Conservation (phyloP, 2,329 filamentous ascomycete species). For the Elsinoe fawcettii region DNA sequence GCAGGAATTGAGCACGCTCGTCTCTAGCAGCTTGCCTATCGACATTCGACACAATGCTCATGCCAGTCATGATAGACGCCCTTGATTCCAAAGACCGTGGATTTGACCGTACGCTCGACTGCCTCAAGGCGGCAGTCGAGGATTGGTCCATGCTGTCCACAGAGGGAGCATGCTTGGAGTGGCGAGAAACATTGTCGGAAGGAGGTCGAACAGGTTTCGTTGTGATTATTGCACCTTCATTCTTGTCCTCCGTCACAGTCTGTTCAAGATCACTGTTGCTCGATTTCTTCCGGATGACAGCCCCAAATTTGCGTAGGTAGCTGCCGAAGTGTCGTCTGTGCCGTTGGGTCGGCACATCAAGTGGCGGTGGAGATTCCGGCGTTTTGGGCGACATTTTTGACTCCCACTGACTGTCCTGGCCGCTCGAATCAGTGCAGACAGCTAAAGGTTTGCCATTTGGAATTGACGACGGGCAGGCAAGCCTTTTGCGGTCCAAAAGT, state of each 20-base stretch:
- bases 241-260: background rate
- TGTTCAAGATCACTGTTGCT: background rate
- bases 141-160: constrained; percentile 5
- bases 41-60: constrained; percentile 8
- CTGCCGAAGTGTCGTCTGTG: constrained; percentile 5
- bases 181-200: background rate
- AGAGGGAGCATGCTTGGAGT: background rate
- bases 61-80: constrained; percentile 3
- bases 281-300: constrained; percentile 8
- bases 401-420: background rate
- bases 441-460: constrained; percentile 9
- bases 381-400: constrained; percentile 2
- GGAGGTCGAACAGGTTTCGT: background rate
- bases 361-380: constrained; percentile 5
- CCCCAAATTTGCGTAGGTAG: constrained; percentile 12
- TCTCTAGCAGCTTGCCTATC: background rate
- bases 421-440: background rate
- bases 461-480: constrained; percentile 1
- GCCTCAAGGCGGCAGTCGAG: background rate
- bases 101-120: constrained; percentile 1
- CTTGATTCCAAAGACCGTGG: constrained; percentile 8
- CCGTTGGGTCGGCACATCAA: constrained; percentile 10
- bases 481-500: background rate
- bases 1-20: constrained; percentile 5
- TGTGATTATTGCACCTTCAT: background rate